Evolutionary conservation across 2,329 filamentous ascomycete genomes (phyloP).

Genomic region (Fonsecaea monophora): DNA sequence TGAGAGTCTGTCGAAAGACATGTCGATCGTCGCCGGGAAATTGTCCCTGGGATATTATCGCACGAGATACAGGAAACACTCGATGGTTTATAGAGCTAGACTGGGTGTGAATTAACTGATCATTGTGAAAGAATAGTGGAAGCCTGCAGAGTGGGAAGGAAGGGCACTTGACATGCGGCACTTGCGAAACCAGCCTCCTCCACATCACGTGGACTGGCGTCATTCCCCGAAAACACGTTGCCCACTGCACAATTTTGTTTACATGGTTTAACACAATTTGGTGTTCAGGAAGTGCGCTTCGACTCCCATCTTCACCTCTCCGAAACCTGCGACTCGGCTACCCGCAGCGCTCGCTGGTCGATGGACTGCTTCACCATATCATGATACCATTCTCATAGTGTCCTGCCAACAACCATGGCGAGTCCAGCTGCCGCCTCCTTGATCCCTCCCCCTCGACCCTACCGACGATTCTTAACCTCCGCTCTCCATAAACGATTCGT

Average conservation of each 20-base stretch:
- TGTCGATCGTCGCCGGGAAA: constrained; percentile 47
- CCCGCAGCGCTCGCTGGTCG: constrained; percentile 30
- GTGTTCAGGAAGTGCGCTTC: constrained; percentile 5
- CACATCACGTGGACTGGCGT: constrained; percentile 25
- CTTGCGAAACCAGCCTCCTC: constrained; percentile 24
- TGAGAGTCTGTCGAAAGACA: constrained; percentile 92
- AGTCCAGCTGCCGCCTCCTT: constrained; percentile 20
- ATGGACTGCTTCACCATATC: constrained; percentile 23
- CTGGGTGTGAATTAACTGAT: not conserved
- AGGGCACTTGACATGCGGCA: constrained; percentile 11
- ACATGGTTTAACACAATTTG: constrained; percentile 4
- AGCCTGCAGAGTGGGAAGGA: constrained; percentile 22
- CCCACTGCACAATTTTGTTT: constrained; percentile 6
- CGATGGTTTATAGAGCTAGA: not conserved
- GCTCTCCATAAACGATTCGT: constrained; percentile 86
- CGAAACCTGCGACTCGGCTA: not conserved
- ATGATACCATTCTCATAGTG: constrained; percentile 15
- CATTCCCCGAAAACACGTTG: constrained; percentile 8
- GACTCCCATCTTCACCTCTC: not conserved
- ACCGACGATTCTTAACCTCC: constrained; percentile 90
- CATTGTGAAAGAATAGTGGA: constrained; percentile 13
- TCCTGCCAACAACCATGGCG: constrained; percentile 22
- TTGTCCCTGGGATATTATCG: not conserved
- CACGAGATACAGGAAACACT: not conserved
- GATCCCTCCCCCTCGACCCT: constrained; percentile 52